phyloP scores from a whole-genome alignment of 495 filamentous ascomycete genomes.

The Aspergillus diversus region DNA sequence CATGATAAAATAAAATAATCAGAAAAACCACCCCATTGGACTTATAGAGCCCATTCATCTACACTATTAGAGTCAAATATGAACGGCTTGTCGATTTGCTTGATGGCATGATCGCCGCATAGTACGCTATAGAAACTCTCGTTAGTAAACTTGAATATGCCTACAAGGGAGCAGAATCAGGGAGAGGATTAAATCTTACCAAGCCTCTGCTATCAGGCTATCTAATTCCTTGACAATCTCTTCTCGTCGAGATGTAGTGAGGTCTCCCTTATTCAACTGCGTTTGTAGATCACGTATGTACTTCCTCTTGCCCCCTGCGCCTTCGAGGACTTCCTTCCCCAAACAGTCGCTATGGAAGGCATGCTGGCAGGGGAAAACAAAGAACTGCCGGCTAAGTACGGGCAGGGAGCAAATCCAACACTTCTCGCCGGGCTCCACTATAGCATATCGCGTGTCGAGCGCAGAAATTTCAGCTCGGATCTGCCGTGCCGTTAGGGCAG shows the following conservation, averaged over 20 bases:
- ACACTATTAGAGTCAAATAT: conserved; percentile 67
- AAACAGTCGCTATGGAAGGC: conserved; percentile 95
- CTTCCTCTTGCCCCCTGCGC: conserved; percentile 70
- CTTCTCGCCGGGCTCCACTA: conserved; percentile 94
- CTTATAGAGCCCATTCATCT: conserved; percentile 82
- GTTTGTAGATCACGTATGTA: conserved; percentile 84
- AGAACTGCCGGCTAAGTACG: conserved; percentile 87
- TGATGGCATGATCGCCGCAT: conserved; percentile 93
- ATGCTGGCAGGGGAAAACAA: conserved; percentile 97
- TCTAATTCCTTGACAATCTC: conserved; percentile 87
- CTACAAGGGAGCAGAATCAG: conserved; percentile 9
- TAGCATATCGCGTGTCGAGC: conserved; percentile 87
- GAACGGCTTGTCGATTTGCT: conserved; percentile 91
- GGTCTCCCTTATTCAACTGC: conserved; percentile 72
- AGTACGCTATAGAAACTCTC: conserved; percentile 55
- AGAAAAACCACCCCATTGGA: neutral
- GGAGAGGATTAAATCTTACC: conserved; percentile 55
- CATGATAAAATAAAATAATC: conserved; percentile 2
- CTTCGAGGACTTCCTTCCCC: conserved; percentile 77
- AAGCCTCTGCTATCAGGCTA: conserved; percentile 76
- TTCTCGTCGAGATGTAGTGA: conserved; percentile 69
- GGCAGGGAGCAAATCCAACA: conserved; percentile 88
- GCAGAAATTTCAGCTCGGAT: conserved; percentile 85
- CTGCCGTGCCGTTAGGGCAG: conserved; percentile 79
- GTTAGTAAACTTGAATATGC: conserved; percentile 13